Base-by-base conservation (phyloP, 768 basidiomycete genomes). In the Termitomyces sp. region DNA sequence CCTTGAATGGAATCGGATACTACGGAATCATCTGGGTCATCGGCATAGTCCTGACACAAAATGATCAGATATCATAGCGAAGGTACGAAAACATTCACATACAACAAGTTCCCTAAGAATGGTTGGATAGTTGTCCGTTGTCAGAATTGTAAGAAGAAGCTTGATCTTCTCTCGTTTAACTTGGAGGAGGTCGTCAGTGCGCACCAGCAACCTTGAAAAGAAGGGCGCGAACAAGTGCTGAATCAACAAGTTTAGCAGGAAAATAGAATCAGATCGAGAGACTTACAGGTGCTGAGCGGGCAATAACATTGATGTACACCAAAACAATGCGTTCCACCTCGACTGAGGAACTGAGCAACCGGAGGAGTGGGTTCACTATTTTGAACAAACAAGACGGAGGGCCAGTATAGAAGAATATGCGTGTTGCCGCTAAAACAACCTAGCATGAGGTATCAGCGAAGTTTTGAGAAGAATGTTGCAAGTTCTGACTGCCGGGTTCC, bases 31-130 rank as follows among this genome's bases (percentile, higher is more conserved):
- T 94, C 82, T 0, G 79, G 71, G 64, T 91, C 90, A n/a, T 90
- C 85, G 1, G 86, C 79, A 63, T 88, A 95, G 57, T 90, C 85
- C 93, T 97, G 58, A 38, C 7, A 53, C 38, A 14, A 6, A 12
- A 51, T 28, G 37, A 37, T 38, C 15, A 50, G 32, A 35, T 37
- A 51, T 50, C 28, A 41, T 37, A 37, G 51, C 49, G 5, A 1
- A 15, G 40, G 38, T 46, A 49, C 15, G 14, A 43, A 45, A 19
- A n/a, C 17, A 21, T 34, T 9, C 14, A 74, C 88, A 54, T 55
- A 96, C 95, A 58, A 88, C 83, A 60, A 97, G 85, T 65, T 99
- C 97, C 22, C 85, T 77, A 59, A 98, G 71, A 10, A 96, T 78
- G 0, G 78, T 73, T 41, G 83, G 77, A 53, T 86, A 83, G 60